Evolutionary conservation across 805 yeast genomes (phyloP), one percentile per base, ranked within the genome.

Genomic region (Candida caryicola): DNA sequence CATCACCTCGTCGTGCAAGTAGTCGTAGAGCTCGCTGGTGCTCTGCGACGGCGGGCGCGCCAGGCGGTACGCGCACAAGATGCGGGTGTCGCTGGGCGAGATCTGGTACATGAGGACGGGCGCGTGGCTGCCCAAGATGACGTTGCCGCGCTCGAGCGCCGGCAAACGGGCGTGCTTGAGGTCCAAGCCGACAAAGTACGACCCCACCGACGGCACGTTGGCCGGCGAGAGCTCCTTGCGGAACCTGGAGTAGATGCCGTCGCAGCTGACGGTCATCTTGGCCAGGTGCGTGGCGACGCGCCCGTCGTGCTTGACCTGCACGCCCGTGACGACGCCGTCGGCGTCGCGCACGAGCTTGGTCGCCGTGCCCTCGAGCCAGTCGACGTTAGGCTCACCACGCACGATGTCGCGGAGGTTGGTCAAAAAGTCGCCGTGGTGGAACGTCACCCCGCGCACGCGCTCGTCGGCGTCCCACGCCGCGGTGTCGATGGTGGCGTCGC

Each of bases 231-330:
- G 71, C 41, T 81, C 82, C 58, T 79, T 85, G 59, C 99, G 77
- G 69, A 91, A 88, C 61, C 83, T 89, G 41, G 97, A 90, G 56
- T 87, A 88, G 40, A 91, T 90, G 43, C 99, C 99, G 62, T 93
- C 99, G 56, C 95, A 87, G 33, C 85, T 77, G 21, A 89, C 71
- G 5, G 91, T 84, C 40, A 89, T 56, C 39, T 79, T 76, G 3
- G 84, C 86, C 15, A 62, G 61, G 65, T 73, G 80, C 5, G 69
- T 39, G 13, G 33, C 33, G 14, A 39, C 39, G 6, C 25, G 39
- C 19, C 33, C 39, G 7, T 35, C 61, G 39, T 67, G 62, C 43
- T 71, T 79, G 13, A 79, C 85, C 45, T 66, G 66, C n/a, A 90
- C 89, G 17, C 98, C 98, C 17, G 73, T 60, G n/a, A 89, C 85